Base-by-base conservation (phyloP, 2,329 filamentous ascomycete genomes). In the Fusarium sp. region DNA sequence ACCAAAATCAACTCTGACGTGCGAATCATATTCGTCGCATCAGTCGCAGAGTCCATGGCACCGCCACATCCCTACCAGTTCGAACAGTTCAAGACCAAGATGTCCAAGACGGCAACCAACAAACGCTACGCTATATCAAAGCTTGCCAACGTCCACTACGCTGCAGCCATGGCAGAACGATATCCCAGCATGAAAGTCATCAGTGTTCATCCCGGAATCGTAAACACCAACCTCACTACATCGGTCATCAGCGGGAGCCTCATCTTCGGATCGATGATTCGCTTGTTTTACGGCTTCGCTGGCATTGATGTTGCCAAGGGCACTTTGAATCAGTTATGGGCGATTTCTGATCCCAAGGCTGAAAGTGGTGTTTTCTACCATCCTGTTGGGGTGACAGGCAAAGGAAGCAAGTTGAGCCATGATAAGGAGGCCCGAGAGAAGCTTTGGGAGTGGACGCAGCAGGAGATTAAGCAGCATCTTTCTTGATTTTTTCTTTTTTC, bases 391-490 rank as follows among this genome's bases (percentile, higher is more conserved):
- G 45, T 61, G 2, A 13, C 6, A 14, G 57, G 55, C 6, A 61
- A 61, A 13, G 57, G 55, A 6, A 61, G 55, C 4, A 61, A 61
- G 6, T 1, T 60, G 5, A 45, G 32, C 4, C 26, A 19, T 7
- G 26, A 61, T 6, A 53, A 35, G 4, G 37, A 53, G 2, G 20
- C 26, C 2, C 20, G 55, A 3, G 57, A 61, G 6, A 53, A 26
- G 19, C 56, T 61, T 11, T 61, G 57, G 57, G 57, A 61, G 1
- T 61, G 55, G 55, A 60, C 57, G 0, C 37, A 59, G 10, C 24
- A 59, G 3, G 56, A 60, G 17, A 60, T 60, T 8, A 30, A 32
- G 8, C 43, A 60, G 20, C 56, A 60, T 2, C 10, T 60, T 1
- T 15, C 35, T 0, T 60, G 6, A 41, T 20, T 20, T 20, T 20